Evolutionary conservation across 768 basidiomycete genomes (phyloP), one percentile per base, ranked within the genome.

Genomic region (Hebeloma cylindrosporum): DNA sequence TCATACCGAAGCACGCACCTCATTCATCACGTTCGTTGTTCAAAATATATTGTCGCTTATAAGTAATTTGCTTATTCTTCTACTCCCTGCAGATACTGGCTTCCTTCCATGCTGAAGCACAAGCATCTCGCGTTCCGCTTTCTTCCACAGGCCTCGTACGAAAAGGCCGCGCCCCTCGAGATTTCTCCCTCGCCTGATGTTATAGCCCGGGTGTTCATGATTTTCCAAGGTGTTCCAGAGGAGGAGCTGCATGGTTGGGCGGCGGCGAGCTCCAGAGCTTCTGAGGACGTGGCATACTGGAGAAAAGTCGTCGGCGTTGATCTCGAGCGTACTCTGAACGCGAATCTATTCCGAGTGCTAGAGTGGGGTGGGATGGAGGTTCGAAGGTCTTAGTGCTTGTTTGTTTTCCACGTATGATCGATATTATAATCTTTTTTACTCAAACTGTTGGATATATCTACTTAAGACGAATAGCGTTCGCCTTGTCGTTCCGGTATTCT

Each of bases 41-140:
- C 17, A n/a, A n/a, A n/a, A n/a, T n/a, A n/a, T n/a, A n/a, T 34
- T 4, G n/a, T 14, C 17, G 4, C 16, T 31, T 22, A n/a, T 11
- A 11, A n/a, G n/a, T 21, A 14, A 2, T 40, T n/a, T 13, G 17
- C 21, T 22, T 13, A 4, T 9, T 25, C 29, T n/a, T 13, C 25
- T 21, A 17, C 39, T 7, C 16, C 30, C 40, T 7, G 32, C 45
- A 67, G 66, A 20, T 76, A 69, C 52, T 77, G 75, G 75, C 66
- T 75, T 11, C 73, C 73, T 0, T 55, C 61, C 8, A 51, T 78
- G 28, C 51, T 64, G 26, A 70, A 65, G 43, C 65, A 75, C 17
- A 22, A n/a, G 17, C 20, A 45, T 16, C n/a, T 29, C 14, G 34
- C 35, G 6, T 16, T 29, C 16, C 23, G 22, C 34, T 18, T 45